Evolutionary conservation across 306 rosid genomes (phyloP).

Genomic region (Comarum palustre): DNA sequence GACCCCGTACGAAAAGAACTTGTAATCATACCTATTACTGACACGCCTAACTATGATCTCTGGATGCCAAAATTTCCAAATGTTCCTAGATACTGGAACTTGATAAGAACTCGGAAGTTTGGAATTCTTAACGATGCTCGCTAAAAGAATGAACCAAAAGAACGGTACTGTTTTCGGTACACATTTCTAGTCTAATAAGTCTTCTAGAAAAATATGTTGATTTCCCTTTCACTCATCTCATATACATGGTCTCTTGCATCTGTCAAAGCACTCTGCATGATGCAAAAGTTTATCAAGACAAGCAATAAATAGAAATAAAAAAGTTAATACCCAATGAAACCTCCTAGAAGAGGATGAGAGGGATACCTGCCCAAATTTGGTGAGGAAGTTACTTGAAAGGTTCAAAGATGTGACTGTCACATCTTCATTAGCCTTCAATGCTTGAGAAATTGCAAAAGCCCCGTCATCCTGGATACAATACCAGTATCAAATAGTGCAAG

Average conservation of each 20-base stretch:
- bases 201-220: conserved; percentile 63
- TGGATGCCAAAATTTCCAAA: conserved; percentile 39
- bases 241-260: conserved; percentile 94
- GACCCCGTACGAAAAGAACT: not conserved
- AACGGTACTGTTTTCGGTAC: conserved; percentile 1
- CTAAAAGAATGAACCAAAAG: conserved; percentile 27
- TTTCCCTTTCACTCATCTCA: conserved; percentile 94
- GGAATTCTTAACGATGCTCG: conserved; percentile 22
- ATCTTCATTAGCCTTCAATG: conserved; percentile 88
- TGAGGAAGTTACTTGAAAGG: conserved; percentile 76
- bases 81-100: conserved; percentile 24
- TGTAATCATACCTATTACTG: not conserved
- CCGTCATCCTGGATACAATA: conserved; percentile 77
- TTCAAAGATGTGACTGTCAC: conserved; percentile 73
- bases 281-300: conserved; percentile 19
- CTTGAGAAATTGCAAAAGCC: conserved; percentile 97
- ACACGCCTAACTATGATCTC: conserved; percentile 24
- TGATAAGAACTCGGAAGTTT: conserved; percentile 36
- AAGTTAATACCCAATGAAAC: not conserved
- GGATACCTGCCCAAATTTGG: conserved; percentile 91
- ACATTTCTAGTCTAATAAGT: conserved; percentile 5
- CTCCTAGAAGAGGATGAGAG: not conserved
- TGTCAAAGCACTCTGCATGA: conserved; percentile 77
- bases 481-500: conserved; percentile 16
- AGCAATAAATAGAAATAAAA: not conserved